Evolutionary conservation across 2,329 filamentous ascomycete species (phyloP).

Genomic region (Aspergillus awamori): DNA sequence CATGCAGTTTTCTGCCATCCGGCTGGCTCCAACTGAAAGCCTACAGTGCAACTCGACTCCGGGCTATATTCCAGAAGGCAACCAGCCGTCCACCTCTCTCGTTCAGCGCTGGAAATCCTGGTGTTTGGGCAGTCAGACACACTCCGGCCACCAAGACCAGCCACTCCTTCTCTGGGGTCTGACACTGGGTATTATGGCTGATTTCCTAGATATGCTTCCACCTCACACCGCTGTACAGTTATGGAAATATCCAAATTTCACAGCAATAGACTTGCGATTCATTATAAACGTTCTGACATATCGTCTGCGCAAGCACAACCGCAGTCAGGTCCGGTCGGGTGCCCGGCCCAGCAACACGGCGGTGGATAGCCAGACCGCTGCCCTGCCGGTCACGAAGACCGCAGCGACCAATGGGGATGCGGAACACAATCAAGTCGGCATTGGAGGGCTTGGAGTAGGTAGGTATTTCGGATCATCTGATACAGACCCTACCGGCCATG

Average conservation of each 20-base stretch:
- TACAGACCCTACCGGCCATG: slow-evolving; percentile 27
- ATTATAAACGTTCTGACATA: slow-evolving; percentile 64
- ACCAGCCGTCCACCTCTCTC: slow-evolving; percentile 22
- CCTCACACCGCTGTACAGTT: slow-evolving; percentile 62
- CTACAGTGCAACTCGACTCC: slow-evolving; percentile 59
- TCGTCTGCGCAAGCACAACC: slow-evolving; percentile 57
- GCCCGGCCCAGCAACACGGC: slow-evolving; percentile 36
- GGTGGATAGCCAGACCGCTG: slow-evolving; percentile 39
- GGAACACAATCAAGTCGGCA: slow-evolving; percentile 41
- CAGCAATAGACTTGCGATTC: slow-evolving; percentile 61
- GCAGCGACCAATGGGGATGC: slow-evolving; percentile 20
- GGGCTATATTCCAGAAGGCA: slow-evolving; percentile 51
- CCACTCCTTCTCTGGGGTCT: slow-evolving; percentile 69
- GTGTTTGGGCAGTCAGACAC: slow-evolving; percentile 33
- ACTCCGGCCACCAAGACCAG: slow-evolving; percentile 35
- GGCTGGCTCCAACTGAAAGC: slow-evolving; percentile 63
- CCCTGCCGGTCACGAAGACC: slow-evolving; percentile 28
- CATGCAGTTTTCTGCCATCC: slow-evolving; percentile 70
- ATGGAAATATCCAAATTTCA: slow-evolving; percentile 72
- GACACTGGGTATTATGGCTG: slow-evolving; percentile 67
- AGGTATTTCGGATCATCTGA: slow-evolving; percentile 35
- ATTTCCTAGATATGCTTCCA: slow-evolving; percentile 69
- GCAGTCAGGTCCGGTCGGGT: slow-evolving; percentile 36
- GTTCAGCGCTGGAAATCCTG: slow-evolving; percentile 33
- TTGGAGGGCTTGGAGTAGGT: slow-evolving; percentile 42